phyloP scores from a whole-genome alignment of 805 yeast genomes.

The Metschnikowia bowlesiae region DNA sequence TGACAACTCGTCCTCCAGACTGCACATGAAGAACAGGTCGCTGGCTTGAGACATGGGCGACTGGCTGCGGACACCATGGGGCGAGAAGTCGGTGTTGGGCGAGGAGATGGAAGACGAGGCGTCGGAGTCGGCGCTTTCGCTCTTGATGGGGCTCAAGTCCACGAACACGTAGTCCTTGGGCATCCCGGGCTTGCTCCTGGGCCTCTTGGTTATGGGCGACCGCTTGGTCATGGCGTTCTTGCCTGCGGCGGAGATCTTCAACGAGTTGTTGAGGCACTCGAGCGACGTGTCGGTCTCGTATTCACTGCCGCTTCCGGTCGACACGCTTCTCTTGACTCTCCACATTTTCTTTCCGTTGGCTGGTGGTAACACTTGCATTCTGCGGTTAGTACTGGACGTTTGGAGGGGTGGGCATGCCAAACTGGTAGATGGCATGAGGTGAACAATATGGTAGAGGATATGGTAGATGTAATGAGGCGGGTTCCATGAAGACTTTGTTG shows the following conservation, averaged over 20 bases:
- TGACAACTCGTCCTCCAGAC: conserved; percentile 4
- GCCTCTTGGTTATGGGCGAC: conserved; percentile 38
- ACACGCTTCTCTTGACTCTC: conserved; percentile 36
- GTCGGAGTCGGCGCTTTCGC: conserved; percentile 20
- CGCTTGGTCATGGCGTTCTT: conserved; percentile 31
- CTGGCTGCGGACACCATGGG: conserved; percentile 1
- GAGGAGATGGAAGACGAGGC: conserved; percentile 14
- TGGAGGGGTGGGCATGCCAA: not conserved
- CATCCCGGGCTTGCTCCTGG: conserved; percentile 42
- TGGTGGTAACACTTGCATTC: conserved; percentile 31
- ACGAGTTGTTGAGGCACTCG: conserved; percentile 41
- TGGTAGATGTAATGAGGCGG: not conserved
- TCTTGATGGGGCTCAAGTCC: conserved; percentile 40
- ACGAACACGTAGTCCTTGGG: conserved; percentile 45
- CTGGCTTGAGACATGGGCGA: conserved; percentile 12
- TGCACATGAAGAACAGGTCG: conserved; percentile 3
- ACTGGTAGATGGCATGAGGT: not conserved
- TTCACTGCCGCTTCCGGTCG: conserved; percentile 12
- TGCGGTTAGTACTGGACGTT: not conserved
- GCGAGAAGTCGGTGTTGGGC: conserved; percentile 6
- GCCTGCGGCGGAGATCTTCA: conserved; percentile 39
- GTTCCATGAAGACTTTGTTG: no score
- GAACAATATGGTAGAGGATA: no score
- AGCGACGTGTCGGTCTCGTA: conserved; percentile 21
- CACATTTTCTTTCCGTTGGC: conserved; percentile 44